Conservation (phyloP, 2,329 filamentous ascomycete species). For the Grosmannia huntii region DNA sequence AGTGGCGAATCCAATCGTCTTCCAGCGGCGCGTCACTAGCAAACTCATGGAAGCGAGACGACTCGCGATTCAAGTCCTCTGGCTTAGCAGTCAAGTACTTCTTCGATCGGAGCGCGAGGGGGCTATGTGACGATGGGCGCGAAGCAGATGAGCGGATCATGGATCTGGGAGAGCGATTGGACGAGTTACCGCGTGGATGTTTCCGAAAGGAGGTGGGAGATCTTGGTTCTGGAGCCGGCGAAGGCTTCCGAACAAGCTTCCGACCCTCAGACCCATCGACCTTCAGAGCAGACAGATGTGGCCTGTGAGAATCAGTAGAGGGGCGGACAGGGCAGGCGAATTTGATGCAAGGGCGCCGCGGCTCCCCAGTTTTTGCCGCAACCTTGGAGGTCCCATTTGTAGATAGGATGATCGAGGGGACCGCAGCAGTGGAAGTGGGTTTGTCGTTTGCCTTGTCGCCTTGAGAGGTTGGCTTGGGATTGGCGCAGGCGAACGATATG, state of each 20-base stretch:
- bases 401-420: slow-evolving; percentile 8
- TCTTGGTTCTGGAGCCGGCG: slow-evolving; percentile 16
- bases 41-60: slow-evolving; percentile 75
- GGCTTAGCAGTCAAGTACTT: slow-evolving; percentile 39
- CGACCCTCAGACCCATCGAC: slow-evolving; percentile 9
- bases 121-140: slow-evolving; percentile 25
- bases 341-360: slow-evolving; percentile 54
- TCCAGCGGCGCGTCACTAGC: slow-evolving; percentile 69
- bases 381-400: slow-evolving; percentile 1
- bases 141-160: slow-evolving; percentile 17
- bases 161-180: slow-evolving; percentile 7
- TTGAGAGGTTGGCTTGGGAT: slow-evolving; percentile 36
- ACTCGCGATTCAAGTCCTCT: slow-evolving; percentile 38
- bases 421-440: slow-evolving; percentile 5
- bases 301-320: slow-evolving; percentile 26
- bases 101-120: slow-evolving; percentile 23
- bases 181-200: slow-evolving; percentile 8
- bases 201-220: slow-evolving; percentile 19
- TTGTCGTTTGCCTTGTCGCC: slow-evolving; percentile 18
- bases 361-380: slow-evolving; percentile 12
- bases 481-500: slow-evolving; percentile 82
- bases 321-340: slow-evolving; percentile 58
- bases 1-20: slow-evolving; percentile 79
- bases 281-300: slow-evolving; percentile 8
- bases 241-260: slow-evolving; percentile 10